A percentile compares a stretch with the other conserved stretches of the same genome.
Conservation (phyloP, 257 asterid genomes). For the Henckelia pumila region DNA sequence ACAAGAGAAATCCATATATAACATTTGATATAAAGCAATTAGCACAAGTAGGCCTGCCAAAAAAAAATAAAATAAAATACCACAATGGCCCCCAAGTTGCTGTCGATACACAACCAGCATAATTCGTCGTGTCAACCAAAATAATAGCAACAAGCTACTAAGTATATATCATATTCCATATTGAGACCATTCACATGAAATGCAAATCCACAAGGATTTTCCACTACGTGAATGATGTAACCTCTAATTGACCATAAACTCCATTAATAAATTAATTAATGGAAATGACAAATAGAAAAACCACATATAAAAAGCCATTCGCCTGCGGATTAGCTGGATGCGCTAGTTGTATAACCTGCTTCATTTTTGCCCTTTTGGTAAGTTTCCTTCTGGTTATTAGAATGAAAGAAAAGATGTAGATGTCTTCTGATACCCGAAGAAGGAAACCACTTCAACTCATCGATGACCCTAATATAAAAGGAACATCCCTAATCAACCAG, state of each 20-base stretch:
- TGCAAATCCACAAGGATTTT: background rate
- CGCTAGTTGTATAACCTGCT: too few species aligned
- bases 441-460: too few species aligned
- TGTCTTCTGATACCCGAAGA: too few species aligned
- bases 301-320: background rate
- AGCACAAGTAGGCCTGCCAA: too few species aligned
- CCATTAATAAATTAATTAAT: background rate
- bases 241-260: background rate
- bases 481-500: too few species aligned
- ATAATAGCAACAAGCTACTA: background rate
- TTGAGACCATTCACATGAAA: background rate
- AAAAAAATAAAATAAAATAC: too few species aligned
- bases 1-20: too few species aligned
- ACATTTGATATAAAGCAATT: too few species aligned
- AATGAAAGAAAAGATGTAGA: too few species aligned
- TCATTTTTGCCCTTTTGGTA: too few species aligned
- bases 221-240: background rate
- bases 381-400: too few species aligned
- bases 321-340: background rate
- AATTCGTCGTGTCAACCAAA: background rate
- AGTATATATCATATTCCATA: background rate
- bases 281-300: background rate
- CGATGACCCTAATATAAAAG: too few species aligned
- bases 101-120: background rate
- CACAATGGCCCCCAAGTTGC: background rate